A percentile compares a stretch with the other conserved stretches of the same genome.
phyloP scores from a whole-genome alignment of 2,329 filamentous ascomycete species.

The Tolypocladium paradoxum region DNA sequence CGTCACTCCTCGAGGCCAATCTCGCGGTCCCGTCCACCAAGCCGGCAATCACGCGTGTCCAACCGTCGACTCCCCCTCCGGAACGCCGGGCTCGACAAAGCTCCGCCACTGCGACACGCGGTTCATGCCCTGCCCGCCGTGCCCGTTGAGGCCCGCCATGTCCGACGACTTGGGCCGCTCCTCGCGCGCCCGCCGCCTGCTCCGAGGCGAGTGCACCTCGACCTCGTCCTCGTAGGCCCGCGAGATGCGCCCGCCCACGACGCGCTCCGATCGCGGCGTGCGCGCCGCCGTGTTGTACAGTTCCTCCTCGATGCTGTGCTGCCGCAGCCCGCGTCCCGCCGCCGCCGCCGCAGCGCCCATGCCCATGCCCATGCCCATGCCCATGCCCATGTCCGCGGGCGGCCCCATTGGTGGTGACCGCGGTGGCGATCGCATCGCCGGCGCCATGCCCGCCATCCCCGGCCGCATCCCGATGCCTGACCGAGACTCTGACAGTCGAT shows the following conservation, averaged over 20 bases:
- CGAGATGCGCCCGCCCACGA: slow-evolving; percentile 14
- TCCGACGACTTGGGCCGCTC: slow-evolving; percentile 27
- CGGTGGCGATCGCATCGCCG: slow-evolving; percentile 7
- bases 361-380: slow-evolving; percentile 6
- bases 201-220: slow-evolving; percentile 15
- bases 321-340: slow-evolving; percentile 13
- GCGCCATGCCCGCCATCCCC: slow-evolving; percentile 1
- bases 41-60: slow-evolving; percentile 1
- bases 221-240: slow-evolving; percentile 22
- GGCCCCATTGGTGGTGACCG: slow-evolving; percentile 23
- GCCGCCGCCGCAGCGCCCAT: slow-evolving; percentile 7
- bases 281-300: slow-evolving; percentile 20
- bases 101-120: slow-evolving; percentile 38
- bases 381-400: slow-evolving; percentile 16
- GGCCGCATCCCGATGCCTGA: slow-evolving; percentile 8
- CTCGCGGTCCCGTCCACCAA: no score
- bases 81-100: slow-evolving; percentile 33
- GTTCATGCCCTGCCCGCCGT: slow-evolving; percentile 30
- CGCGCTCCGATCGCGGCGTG: slow-evolving; percentile 18
- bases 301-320: slow-evolving; percentile 29
- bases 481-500: slow-evolving; percentile 36
- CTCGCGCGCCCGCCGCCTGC: slow-evolving; percentile 14
- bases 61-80: slow-evolving; percentile 18
- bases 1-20: not conserved
- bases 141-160: slow-evolving; percentile 35